Evolutionary conservation across 768 basidiomycete species (phyloP), one percentile per base, ranked within the genome.

Genomic region (Botryobasidium botryosum): DNA sequence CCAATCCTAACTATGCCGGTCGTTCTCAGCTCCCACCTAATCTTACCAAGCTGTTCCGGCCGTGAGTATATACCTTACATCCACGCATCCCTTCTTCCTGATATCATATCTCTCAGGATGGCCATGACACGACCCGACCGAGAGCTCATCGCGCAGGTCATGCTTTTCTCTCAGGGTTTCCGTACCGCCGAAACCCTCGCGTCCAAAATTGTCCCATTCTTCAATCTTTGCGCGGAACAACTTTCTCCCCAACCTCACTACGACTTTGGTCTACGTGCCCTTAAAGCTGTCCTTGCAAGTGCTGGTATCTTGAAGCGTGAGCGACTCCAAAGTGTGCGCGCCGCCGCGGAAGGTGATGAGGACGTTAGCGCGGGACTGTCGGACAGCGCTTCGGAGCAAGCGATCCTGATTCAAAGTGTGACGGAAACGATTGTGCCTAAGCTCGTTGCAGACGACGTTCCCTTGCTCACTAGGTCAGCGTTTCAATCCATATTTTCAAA

Each of bases 121-220:
- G 88, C 94, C 28, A 99, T 99, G 94, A 94, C 94, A 5, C 77
- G 87, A 41, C 94, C 94, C 21, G 94, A 97, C 60, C 79, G 90
- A 48, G 92, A 99, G 60, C 78, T 99, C 39, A 99, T 99, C 55
- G 94, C 94, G 3, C 94, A 99, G 64, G 94, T 99, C 59, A 90
- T 97, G 85, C 67, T 99, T 37, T 97, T 97, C 68, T 97, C 94
- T 17, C 94, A 97, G 66, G 94, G 94, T 50, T 99, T 97, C 75
- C 77, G 94, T 31, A 90, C 90, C 10, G 94, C 94, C 5, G 94
- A 99, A 62, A 81, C 77, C 0, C 72, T 99, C n/a, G 94, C 94
- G 1, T 87, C 87, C 45, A 97, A 97, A 63, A 85, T 97, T 47
- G 94, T 99, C 8, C 94, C 94, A 0, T 97, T 99, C 70, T 99